These are phyloP conservation scores for Pseudoperonospora humuli DNA, from an alignment of 352 stramenopile species.

Conservation along the genomic window DNA sequence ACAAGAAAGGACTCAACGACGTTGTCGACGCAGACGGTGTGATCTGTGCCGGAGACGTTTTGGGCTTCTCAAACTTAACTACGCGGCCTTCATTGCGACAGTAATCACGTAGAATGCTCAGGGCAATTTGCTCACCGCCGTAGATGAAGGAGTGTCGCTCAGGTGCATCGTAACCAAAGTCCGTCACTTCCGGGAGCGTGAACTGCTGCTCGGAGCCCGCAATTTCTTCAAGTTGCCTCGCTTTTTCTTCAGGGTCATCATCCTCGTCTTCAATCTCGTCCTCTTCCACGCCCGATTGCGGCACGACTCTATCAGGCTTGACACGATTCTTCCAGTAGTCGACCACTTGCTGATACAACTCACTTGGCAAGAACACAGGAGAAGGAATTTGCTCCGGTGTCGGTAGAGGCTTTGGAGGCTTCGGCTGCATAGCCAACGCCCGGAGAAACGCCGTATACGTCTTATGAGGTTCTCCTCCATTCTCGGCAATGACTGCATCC, in stretches of 20 bases:
- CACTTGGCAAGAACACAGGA: conserved; percentile 26
- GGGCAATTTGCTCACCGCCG: conserved; percentile 52
- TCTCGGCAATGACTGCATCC: conserved; percentile 43
- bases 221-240: conserved; percentile 28
- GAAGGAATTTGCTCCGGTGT: conserved; percentile 34
- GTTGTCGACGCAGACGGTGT: conserved; percentile 88
- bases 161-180: conserved; percentile 51
- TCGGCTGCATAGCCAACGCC: conserved; percentile 37
- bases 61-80: conserved; percentile 95
- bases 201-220: conserved; percentile 51
- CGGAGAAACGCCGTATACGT: conserved; percentile 67
- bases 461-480: conserved; percentile 48
- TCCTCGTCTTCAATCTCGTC: conserved; percentile 10
- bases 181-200: conserved; percentile 44
- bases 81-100: conserved; percentile 75
- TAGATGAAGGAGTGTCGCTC: conserved; percentile 63
- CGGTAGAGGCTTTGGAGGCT: conserved; percentile 34
- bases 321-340: conserved; percentile 35
- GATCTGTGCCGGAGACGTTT: conserved; percentile 89
- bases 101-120: conserved; percentile 55
- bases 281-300: not conserved
- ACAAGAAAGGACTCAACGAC: conserved; percentile 91
- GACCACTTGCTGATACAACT: conserved; percentile 54
- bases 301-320: not conserved
- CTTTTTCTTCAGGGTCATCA: conserved; percentile 6